Evolutionary conservation across 2,329 filamentous ascomycete genomes (phyloP), one percentile per base, ranked within the genome.

Genomic region (Aspergillus puulaauensis): DNA sequence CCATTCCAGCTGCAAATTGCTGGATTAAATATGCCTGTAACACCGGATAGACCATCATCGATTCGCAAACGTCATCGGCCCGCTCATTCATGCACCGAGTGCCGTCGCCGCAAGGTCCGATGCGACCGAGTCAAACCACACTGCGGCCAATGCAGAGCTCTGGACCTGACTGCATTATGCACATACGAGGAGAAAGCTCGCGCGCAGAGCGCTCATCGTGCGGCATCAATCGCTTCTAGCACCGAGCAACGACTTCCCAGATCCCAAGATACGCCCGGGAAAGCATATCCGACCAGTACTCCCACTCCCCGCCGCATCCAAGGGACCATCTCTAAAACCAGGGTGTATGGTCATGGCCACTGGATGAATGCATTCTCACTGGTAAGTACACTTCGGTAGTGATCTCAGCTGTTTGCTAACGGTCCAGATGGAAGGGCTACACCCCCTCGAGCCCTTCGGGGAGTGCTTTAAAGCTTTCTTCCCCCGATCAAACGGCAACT

Each of bases 71-170:
- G 66, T 12, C 59, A 59, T 6, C 61, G 67, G 17, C 60, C 65
- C 2, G 59, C 68, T 7, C 49, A 60, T 24, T 66, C 69, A 7
- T 73, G 70, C 23, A 47, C 61, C 11, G 66, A 71, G 51, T 73
- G 69, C 44, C 64, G 69, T 7, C 67, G 70, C 5, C 66, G 69
- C 17, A 73, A 73, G 59, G 61, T 73, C 31, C 63, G 61, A 56
- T 73, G 70, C 55, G 67, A 73, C 35, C 67, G 69, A 19, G 48
- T 27, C 2, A 59, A 54, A 11, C 69, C 51, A 11, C 44, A 67
- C 3, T 70, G 70, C 45, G 27, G 55, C 27, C 63, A 68, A 35
- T 68, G 68, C 53, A 59, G 54, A 24, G 40, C 59, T 14, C 57
- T 65, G 23, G 48, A 58, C 2, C 35, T 43, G 27, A 40, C 35